A percentile compares a stretch with the other conserved stretches of the same genome.
These are phyloP conservation scores for Rhizophagus clarus DNA, from an alignment of 192 early-diverging fungal genomes.

Conservation along the genomic window DNA sequence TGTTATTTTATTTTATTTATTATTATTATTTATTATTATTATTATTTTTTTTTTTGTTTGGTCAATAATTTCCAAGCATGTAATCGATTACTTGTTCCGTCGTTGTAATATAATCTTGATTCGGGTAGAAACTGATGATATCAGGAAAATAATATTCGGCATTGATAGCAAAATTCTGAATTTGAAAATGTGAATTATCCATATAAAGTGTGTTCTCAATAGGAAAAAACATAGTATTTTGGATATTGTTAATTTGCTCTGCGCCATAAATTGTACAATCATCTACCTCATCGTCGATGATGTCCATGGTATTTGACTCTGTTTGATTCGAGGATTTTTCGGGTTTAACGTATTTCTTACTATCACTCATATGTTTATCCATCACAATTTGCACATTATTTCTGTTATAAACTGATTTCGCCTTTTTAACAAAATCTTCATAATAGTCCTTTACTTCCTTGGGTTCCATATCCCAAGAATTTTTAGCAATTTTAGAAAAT, in stretches of 20 bases:
- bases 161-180: too few relatives aligned
- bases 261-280: too few relatives aligned
- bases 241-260: neutral
- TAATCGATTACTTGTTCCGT: too few relatives aligned
- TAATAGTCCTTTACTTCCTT: neutral
- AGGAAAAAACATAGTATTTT: neutral
- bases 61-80: too few relatives aligned
- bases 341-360: neutral
- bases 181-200: too few relatives aligned
- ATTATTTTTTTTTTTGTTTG: too few relatives aligned
- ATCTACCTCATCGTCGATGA: too few relatives aligned
- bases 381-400: neutral
- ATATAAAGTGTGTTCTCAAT: neutral
- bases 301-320: neutral
- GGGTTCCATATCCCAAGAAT: neutral
- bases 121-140: too few relatives aligned
- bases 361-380: neutral
- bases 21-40: too few relatives aligned
- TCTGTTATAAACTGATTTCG: neutral
- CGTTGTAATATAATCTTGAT: too few relatives aligned
- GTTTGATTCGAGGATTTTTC: neutral
- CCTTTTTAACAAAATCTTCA: neutral
- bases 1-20: too few relatives aligned
- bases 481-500: neutral
- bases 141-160: too few relatives aligned